phyloP scores from a whole-genome alignment of 1,139 yeast genomes.

The Lodderomyces pseudojiufengensis region DNA sequence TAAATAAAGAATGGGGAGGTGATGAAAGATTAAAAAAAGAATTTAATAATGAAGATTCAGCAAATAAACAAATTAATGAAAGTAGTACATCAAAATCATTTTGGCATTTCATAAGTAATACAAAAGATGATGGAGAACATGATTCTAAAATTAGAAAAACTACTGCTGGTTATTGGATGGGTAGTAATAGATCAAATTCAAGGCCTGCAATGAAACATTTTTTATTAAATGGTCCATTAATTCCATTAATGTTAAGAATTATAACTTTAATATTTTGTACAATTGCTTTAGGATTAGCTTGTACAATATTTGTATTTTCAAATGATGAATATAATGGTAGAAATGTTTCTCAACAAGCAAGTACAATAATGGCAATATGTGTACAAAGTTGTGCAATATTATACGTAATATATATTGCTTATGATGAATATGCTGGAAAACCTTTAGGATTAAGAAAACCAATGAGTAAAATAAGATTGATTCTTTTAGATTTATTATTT shows the following conservation, averaged over 20 bases:
- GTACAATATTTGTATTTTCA: conserved; percentile 56
- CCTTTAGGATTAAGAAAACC: conserved; percentile 89
- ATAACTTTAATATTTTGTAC: conserved; percentile 60
- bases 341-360: conserved; percentile 71
- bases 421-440: conserved; percentile 87
- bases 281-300: conserved; percentile 65
- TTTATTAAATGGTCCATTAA: conserved; percentile 70
- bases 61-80: conserved; percentile 6
- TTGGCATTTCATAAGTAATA: conserved; percentile 7
- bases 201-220: conserved; percentile 57
- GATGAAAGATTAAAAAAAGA: conserved; percentile 50
- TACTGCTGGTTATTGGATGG: conserved; percentile 66
- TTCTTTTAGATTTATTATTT: conserved; percentile 75
- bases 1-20: conserved; percentile 63
- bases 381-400: conserved; percentile 78
- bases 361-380: conserved; percentile 87
- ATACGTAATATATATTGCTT: conserved; percentile 76
- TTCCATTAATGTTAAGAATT: conserved; percentile 74
- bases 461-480: conserved; percentile 70
- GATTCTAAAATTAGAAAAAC: conserved; percentile 38
- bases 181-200: conserved; percentile 63
- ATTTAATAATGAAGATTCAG: conserved; percentile 3
- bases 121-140: conserved; percentile 13
- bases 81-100: conserved; percentile 4
- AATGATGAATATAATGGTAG: conserved; percentile 31